Evolutionary conservation across 1,284 basidiomycete species (phyloP).

Genomic region (Austropuccinia psidii): DNA sequence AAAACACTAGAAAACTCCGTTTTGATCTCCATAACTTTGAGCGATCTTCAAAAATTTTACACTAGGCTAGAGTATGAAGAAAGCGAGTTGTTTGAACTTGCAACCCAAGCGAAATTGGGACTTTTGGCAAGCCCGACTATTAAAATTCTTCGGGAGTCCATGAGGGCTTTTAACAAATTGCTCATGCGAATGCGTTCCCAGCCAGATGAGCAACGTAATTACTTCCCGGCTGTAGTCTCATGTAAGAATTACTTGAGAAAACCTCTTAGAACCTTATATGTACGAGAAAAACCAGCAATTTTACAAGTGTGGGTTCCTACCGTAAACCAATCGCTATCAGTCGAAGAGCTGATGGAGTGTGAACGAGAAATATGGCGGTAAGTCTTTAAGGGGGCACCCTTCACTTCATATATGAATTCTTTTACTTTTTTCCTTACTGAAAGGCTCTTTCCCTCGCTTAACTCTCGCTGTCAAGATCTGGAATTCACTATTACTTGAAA

Average conservation of each 20-base stretch:
- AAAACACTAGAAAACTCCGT: too few relatives aligned
- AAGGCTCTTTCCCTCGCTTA: too few relatives aligned
- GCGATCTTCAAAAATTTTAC: neutral
- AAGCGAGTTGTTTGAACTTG: neutral
- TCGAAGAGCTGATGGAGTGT: conserved; percentile 42
- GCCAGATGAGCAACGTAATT: neutral
- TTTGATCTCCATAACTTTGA: too few relatives aligned
- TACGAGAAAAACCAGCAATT: conserved; percentile 45
- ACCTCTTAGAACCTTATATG: conserved; percentile 37
- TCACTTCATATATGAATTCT: too few relatives aligned
- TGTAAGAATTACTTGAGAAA: too few relatives aligned
- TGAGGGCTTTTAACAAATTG: neutral
- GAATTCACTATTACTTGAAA: conserved; percentile 45
- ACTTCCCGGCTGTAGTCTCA: neutral
- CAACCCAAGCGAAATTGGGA: neutral
- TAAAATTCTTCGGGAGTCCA: neutral
- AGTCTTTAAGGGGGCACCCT: too few relatives aligned
- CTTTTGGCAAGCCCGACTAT: neutral
- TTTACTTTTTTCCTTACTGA: neutral
- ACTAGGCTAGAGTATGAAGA: neutral
- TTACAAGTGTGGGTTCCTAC: conserved; percentile 48
- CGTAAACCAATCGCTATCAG: conserved; percentile 40
- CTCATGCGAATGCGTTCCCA: neutral
- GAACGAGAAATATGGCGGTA: conserved; percentile 40
- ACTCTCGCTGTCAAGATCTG: conserved; percentile 41